These are phyloP conservation scores for Akanthomyces dipterigenus DNA, from an alignment of 2,329 filamentous ascomycete genomes.

Conservation along the genomic window DNA sequence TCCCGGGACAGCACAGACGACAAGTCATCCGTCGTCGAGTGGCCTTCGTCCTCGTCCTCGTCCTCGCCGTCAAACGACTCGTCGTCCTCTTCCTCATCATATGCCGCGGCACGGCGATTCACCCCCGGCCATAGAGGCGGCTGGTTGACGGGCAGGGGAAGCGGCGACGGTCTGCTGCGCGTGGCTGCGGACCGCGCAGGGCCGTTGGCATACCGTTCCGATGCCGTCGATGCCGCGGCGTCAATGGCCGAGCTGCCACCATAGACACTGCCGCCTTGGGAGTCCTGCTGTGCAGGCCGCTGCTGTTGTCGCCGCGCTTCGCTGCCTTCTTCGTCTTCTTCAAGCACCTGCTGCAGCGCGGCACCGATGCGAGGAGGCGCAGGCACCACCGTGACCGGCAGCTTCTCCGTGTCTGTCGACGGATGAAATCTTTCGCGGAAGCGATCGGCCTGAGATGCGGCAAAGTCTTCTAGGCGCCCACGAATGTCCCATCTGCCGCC, in stretches of 20 bases:
- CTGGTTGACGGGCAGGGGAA: conserved; percentile 22
- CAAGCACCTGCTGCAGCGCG: conserved; percentile 48
- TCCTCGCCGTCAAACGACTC: conserved; percentile 26
- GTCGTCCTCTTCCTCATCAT: conserved; percentile 27
- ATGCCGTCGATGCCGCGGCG: not conserved
- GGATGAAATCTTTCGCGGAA: conserved; percentile 50
- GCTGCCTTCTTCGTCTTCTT: conserved; percentile 38
- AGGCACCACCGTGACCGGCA: conserved; percentile 55
- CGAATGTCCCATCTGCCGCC: conserved; percentile 47
- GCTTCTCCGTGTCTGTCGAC: conserved; percentile 45
- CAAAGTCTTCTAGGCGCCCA: conserved; percentile 53
- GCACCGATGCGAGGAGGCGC: conserved; percentile 53
- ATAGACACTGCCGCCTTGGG: not conserved
- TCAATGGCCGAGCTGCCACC: conserved; percentile 7
- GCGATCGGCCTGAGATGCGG: conserved; percentile 53
- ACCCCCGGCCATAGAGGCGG: conserved; percentile 40
- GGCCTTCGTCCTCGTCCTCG: conserved; percentile 24
- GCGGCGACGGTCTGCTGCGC: conserved; percentile 13
- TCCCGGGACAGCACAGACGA: conserved; percentile 11
- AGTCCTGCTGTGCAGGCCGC: not conserved
- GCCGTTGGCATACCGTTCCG: not conserved
- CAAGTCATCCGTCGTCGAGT: conserved; percentile 23
- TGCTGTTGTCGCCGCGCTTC: not conserved
- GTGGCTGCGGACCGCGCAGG: conserved; percentile 17
- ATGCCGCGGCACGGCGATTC: conserved; percentile 23